Base-by-base conservation (phyloP, 108 stramenopile genomes). In the Nannochloropsis salina region DNA sequence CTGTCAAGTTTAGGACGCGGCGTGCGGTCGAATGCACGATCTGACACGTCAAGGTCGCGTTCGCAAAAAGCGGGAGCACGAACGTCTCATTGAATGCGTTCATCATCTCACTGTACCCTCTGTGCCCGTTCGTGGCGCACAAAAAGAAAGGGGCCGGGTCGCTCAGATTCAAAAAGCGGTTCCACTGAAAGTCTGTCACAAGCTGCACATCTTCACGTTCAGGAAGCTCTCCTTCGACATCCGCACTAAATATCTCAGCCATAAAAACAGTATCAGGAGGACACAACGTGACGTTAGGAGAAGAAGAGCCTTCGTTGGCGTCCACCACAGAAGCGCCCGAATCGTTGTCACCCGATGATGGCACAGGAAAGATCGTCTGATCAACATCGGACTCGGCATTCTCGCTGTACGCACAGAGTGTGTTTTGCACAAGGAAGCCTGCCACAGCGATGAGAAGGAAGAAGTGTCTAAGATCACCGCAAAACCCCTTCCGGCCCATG, bases 141-240 rank as follows among this genome's bases (percentile, higher is more conserved):
- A 74, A 2, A 6, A 74, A 74, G 61, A 74, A 74, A n/a, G 61
- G 61, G 61, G n/a, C n/a, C n/a, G 61, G 8, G 8, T 74, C 61
- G 2, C 61, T 74, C n/a, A 15, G 3, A n/a, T 74, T 74, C 1
- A 74, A n/a, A n/a, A 74, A 74, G 61, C 61, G 61, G 20, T 74
- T 74, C 61, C 61, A 74, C 61, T 74, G 61, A n/a, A 74, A 74
- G n/a, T 74, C 61, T n/a, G 61, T 74, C 20, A 74, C 61, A 4
- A 74, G 4, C 8, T 74, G 4, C 8, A 74, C 61, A n/a, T 74
- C 61, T n/a, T 15, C 15, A 74, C n/a, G 15, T 2, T 74, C 61
- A 6, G 61, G 61, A n/a, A 74, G 8, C 61, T 74, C 61, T 3
- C 2, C n/a, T 74, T 4, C 15, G 61, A 74, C 61, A 74, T 74